phyloP scores from a whole-genome alignment of 1,284 basidiomycete genomes.

The Cutaneotrichosporon sp. region DNA sequence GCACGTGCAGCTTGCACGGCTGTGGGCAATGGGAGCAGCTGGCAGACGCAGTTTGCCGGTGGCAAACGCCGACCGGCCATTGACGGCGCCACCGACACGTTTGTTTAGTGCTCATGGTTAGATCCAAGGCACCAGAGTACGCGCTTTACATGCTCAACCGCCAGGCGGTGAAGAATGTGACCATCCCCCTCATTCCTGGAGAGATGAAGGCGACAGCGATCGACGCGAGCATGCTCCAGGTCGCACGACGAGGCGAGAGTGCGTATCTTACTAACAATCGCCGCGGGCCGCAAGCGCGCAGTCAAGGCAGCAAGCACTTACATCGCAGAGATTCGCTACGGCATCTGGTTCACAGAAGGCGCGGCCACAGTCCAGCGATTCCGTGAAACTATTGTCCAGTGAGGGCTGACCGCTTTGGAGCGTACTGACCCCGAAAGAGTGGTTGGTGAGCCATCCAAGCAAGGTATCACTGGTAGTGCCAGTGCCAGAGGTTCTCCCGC shows the following conservation, averaged over 20 bases:
- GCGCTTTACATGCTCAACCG: constrained; percentile 44
- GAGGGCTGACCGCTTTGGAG: background rate
- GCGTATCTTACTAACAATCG: constrained; percentile 13
- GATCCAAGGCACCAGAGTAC: constrained; percentile 38
- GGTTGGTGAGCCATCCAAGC: constrained; percentile 35
- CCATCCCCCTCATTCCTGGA: constrained; percentile 35
- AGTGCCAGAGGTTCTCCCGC: no score
- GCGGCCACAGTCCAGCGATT: constrained; percentile 28
- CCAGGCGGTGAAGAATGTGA: constrained; percentile 36
- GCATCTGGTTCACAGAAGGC: constrained; percentile 41
- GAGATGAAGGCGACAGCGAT: constrained; percentile 41
- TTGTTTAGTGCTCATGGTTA: constrained; percentile 7
- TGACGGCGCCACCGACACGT: no score
- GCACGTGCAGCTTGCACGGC: no score
- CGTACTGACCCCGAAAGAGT: constrained; percentile 24
- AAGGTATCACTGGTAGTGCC: no score
- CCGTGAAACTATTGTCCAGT: constrained; percentile 30
- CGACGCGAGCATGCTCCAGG: constrained; percentile 36
- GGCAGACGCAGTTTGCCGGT: no score
- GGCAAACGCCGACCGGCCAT: no score
- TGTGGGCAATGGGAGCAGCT: no score
- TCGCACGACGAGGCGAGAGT: constrained; percentile 42
- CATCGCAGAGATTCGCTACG: constrained; percentile 17
- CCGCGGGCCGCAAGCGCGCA: background rate
- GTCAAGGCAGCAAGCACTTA: no score